Percentiles rank a stretch among this genome's conserved stretches.
These are phyloP conservation scores for Centella asiatica DNA, from an alignment of 129 eudicot genomes.

Conservation along the genomic window DNA sequence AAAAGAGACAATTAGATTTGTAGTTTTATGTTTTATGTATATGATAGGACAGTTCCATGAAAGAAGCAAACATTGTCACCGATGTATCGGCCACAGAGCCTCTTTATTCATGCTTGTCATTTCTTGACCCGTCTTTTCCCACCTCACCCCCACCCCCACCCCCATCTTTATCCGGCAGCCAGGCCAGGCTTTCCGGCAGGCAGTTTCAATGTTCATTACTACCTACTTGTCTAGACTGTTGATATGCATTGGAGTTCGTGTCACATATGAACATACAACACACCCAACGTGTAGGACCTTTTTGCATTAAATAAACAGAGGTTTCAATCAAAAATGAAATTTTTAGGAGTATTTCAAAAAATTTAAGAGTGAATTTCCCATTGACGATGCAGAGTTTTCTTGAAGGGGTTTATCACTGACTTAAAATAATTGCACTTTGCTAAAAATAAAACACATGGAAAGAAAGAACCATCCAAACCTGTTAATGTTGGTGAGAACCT, in stretches of 20 bases:
- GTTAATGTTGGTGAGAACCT: conserved; percentile 1
- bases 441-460: background rate
- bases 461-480: conserved; percentile 3
- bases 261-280: background rate
- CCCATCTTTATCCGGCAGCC: background rate
- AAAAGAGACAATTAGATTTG: background rate
- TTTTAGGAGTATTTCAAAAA: no score
- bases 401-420: background rate
- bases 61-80: background rate
- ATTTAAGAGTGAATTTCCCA: no score
- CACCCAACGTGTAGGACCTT: no score
- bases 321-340: no score
- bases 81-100: background rate
- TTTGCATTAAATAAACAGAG: no score
- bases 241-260: background rate
- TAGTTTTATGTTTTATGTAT: no score
- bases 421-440: no score
- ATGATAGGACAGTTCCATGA: conserved; percentile 2
- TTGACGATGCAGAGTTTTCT: background rate
- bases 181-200: no score
- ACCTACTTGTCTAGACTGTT: background rate
- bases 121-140: conserved; percentile 18
- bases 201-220: background rate
- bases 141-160: background rate
- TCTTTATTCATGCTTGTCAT: background rate